Conservation (phyloP, 1,284 basidiomycete genomes). For the Puccinia hordei region DNA sequence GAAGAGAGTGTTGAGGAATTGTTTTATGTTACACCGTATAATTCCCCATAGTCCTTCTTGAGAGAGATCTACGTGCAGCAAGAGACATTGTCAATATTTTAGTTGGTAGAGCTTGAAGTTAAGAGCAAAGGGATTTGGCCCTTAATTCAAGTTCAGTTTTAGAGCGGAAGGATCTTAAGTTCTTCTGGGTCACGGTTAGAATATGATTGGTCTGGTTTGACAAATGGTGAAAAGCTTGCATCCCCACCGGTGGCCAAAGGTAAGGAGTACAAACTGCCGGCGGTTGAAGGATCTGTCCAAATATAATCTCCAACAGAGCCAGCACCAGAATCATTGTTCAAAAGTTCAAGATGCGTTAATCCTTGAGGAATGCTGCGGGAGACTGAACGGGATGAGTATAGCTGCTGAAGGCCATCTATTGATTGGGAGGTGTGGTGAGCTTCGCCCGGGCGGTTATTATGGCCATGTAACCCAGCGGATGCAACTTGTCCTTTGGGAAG, state of each 20-base stretch:
- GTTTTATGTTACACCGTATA: too few species aligned
- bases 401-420: slow-evolving; percentile 11
- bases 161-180: too few species aligned
- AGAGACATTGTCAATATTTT: too few species aligned
- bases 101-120: too few species aligned
- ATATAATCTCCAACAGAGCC: background rate
- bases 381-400: slow-evolving; percentile 24
- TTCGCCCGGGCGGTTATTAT: background rate
- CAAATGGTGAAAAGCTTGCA: background rate
- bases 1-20: too few species aligned
- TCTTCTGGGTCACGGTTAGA: background rate
- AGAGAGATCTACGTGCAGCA: too few species aligned
- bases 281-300: slow-evolving; percentile 38
- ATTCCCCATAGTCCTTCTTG: too few species aligned
- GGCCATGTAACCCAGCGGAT: background rate
- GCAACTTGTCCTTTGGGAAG: background rate
- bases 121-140: too few species aligned
- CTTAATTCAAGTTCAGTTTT: too few species aligned
- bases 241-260: slow-evolving; percentile 1
- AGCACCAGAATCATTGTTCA: background rate
- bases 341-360: slow-evolving; percentile 27
- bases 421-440: background rate
- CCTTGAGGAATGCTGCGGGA: slow-evolving; percentile 8
- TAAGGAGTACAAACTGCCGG: slow-evolving; percentile 1
- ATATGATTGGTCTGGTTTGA: slow-evolving; percentile 20